phyloP scores from a whole-genome alignment of 2,329 filamentous ascomycete genomes.

The Beauveria bassiana region DNA sequence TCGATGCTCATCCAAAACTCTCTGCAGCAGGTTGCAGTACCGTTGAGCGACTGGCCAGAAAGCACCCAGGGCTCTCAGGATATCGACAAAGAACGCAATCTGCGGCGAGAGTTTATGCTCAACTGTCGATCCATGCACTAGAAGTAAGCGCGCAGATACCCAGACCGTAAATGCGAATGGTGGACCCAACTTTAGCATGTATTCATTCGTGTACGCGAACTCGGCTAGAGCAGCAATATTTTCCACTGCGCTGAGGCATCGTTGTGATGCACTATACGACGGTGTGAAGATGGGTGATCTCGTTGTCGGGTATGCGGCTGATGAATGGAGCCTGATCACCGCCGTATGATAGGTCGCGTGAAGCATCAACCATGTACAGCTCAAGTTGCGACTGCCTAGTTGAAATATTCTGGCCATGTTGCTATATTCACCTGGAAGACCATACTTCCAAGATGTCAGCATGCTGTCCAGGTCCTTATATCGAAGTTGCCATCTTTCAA shows the following conservation, averaged over 20 bases:
- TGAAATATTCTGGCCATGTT: slow-evolving; percentile 76
- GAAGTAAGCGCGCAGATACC: slow-evolving; percentile 79
- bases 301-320: slow-evolving; percentile 84
- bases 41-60: slow-evolving; percentile 82
- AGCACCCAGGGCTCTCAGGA: slow-evolving; percentile 68
- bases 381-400: slow-evolving; percentile 60
- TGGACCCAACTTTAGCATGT: slow-evolving; percentile 75
- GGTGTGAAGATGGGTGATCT: slow-evolving; percentile 83
- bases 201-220: slow-evolving; percentile 66
- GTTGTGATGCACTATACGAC: slow-evolving; percentile 75
- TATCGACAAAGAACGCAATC: slow-evolving; percentile 75
- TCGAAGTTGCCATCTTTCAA: slow-evolving; percentile 81
- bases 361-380: slow-evolving; percentile 83
- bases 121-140: slow-evolving; percentile 86
- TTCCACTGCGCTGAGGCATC: slow-evolving; percentile 76
- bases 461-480: slow-evolving; percentile 80
- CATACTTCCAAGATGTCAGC: slow-evolving; percentile 76
- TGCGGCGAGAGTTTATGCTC: slow-evolving; percentile 75
- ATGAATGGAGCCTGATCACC: slow-evolving; percentile 84
- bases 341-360: slow-evolving; percentile 87
- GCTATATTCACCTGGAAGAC: slow-evolving; percentile 73
- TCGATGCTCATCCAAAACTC: slow-evolving; percentile 78
- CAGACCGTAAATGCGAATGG: slow-evolving; percentile 89
- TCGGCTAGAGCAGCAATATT: slow-evolving; percentile 72
- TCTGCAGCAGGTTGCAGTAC: slow-evolving; percentile 70